Conservation (phyloP, 768 basidiomycete genomes). For the Dentipellis fragilis region DNA sequence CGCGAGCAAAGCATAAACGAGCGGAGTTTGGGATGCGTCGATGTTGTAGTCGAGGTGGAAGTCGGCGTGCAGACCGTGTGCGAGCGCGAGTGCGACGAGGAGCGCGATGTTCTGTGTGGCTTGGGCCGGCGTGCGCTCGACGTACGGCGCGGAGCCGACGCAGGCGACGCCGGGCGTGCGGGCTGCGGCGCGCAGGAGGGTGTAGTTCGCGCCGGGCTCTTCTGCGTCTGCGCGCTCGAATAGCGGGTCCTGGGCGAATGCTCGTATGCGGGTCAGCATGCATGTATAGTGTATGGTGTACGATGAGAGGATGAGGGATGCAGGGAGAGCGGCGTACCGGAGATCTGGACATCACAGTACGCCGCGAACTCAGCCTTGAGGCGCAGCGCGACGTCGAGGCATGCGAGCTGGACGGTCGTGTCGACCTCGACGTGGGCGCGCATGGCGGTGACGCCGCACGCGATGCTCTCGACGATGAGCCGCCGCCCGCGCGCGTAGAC, state of each 20-base stretch:
- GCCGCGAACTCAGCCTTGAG: conserved; percentile 34
- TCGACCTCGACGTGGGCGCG: conserved; percentile 65
- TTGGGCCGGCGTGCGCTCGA: conserved; percentile 38
- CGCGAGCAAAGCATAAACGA: conserved; percentile 44
- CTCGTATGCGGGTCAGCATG: too few relatives aligned
- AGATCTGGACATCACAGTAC: conserved; percentile 47
- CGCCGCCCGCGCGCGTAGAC: conserved; percentile 41
- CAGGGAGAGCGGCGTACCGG: conserved; percentile 9
- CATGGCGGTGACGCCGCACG: conserved; percentile 54
- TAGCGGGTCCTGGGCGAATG: conserved; percentile 53
- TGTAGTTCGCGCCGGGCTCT: conserved; percentile 34
- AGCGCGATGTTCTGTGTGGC: conserved; percentile 44
- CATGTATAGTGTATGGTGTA: too few relatives aligned
- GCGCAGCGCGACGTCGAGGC: conserved; percentile 40
- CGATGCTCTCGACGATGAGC: conserved; percentile 46
- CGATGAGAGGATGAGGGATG: too few relatives aligned
- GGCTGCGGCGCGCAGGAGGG: conserved; percentile 34
- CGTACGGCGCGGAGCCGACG: conserved; percentile 58
- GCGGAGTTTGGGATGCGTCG: conserved; percentile 36
- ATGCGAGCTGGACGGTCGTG: conserved; percentile 38
- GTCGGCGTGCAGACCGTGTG: conserved; percentile 35
- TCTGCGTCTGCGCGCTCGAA: conserved; percentile 27
- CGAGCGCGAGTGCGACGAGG: conserved; percentile 37
- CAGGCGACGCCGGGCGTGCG: conserved; percentile 32
- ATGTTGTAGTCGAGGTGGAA: conserved; percentile 66